These are phyloP conservation scores for Botrytis cinerea DNA, from an alignment of 2,329 filamentous ascomycete species.

Conservation along the genomic window DNA sequence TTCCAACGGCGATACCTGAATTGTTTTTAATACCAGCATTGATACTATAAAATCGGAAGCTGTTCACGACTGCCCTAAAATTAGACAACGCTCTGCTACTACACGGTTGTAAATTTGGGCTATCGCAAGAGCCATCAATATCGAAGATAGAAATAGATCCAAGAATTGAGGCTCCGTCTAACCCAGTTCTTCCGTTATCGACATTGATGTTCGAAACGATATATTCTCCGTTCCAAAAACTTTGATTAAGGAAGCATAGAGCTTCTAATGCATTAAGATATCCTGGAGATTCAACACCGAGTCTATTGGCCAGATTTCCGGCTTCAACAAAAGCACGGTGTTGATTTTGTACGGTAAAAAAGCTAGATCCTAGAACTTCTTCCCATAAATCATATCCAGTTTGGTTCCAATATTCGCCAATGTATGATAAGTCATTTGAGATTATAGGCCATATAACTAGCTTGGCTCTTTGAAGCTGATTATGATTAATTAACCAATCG, in stretches of 20 bases:
- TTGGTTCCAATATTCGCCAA: conserved; percentile 68
- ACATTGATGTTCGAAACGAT: conserved; percentile 69
- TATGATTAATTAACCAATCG: conserved; percentile 70
- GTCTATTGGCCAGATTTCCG: conserved; percentile 59
- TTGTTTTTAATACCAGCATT: conserved; percentile 64
- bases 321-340: conserved; percentile 65
- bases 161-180: conserved; percentile 71
- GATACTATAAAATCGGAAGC: conserved; percentile 69
- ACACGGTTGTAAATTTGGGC: conserved; percentile 70
- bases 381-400: conserved; percentile 79
- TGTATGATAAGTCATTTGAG: conserved; percentile 73
- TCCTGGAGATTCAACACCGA: conserved; percentile 59
- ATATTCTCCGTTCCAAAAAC: conserved; percentile 69
- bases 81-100: conserved; percentile 63
- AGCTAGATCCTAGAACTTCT: conserved; percentile 74
- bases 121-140: conserved; percentile 65
- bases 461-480: conserved; percentile 46
- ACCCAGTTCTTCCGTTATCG: conserved; percentile 63
- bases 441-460: conserved; percentile 71
- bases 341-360: conserved; percentile 72
- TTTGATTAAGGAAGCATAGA: conserved; percentile 69
- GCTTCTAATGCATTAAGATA: conserved; percentile 69
- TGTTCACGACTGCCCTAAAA: conserved; percentile 72
- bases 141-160: conserved; percentile 69
- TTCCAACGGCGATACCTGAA: conserved; percentile 63